Evolutionary conservation across 2,329 filamentous ascomycete genomes (phyloP).

Genomic region (Cordyceps fumosorosea): DNA sequence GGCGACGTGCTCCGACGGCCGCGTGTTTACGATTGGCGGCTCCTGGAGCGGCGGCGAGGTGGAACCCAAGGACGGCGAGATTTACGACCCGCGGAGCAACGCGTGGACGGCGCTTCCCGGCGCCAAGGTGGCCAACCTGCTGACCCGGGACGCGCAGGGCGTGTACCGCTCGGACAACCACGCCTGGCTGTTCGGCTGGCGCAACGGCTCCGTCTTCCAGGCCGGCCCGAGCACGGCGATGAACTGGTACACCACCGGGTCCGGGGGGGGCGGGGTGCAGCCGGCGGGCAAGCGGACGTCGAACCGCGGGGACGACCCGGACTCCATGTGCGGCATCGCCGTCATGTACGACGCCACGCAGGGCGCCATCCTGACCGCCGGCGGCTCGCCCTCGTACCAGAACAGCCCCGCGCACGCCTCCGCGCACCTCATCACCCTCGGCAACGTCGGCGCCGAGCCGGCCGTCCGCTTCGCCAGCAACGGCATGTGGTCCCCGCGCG

Average conservation of each 20-base stretch:
- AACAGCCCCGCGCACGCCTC: slow-evolving; percentile 33
- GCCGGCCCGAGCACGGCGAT: slow-evolving; percentile 47
- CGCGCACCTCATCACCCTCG: slow-evolving; percentile 45
- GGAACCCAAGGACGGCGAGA: slow-evolving; percentile 47
- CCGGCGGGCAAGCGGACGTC: slow-evolving; percentile 31
- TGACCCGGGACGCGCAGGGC: slow-evolving; percentile 43
- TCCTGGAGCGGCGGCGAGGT: slow-evolving; percentile 41
- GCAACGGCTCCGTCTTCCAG: slow-evolving; percentile 45
- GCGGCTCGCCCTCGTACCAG: slow-evolving; percentile 42
- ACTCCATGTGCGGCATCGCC: slow-evolving; percentile 48
- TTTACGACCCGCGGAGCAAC: slow-evolving; percentile 39
- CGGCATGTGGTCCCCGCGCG: slow-evolving; percentile 31
- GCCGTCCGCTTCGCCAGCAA: slow-evolving; percentile 4
- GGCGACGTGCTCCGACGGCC: slow-evolving; percentile 43
- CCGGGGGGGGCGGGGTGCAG: slow-evolving; percentile 32
- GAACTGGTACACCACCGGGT: slow-evolving; percentile 50
- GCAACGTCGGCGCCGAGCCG: slow-evolving; percentile 16
- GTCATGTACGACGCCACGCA: slow-evolving; percentile 54
- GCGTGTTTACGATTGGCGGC: slow-evolving; percentile 53
- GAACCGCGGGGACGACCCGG: slow-evolving; percentile 29
- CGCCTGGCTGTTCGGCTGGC: slow-evolving; percentile 31
- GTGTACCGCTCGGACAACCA: slow-evolving; percentile 38
- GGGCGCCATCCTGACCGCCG: slow-evolving; percentile 49
- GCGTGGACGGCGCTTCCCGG: slow-evolving; percentile 40
- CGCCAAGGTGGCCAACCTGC: slow-evolving; percentile 39